Evolutionary conservation across 2,329 filamentous ascomycete species (phyloP), one percentile per base, ranked within the genome.

Genomic region (Metarhizium anisopliae): DNA sequence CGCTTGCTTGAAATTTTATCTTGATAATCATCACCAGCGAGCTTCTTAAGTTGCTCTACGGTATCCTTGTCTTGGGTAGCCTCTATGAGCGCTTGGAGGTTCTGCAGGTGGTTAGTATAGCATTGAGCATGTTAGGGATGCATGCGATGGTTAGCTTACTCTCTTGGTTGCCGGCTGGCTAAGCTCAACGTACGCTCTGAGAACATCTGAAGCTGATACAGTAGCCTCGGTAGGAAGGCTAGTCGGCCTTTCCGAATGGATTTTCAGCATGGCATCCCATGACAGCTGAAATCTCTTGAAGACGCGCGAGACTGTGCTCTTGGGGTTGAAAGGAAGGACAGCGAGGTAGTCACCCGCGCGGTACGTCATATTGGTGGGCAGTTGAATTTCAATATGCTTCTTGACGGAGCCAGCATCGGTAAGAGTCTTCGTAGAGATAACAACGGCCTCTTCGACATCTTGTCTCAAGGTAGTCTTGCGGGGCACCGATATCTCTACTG

Each of bases 301-400:
- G 0, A 81, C 86, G 8, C 86, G 77, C 4, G 77, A 75, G 2
- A 92, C 80, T 10, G 75, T 82, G 35, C 77, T 70, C 50, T 76
- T 76, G 1, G 83, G 82, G 66, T 93, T 93, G 35, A 89, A 70
- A 0, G 89, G 89, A 1, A 91, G 73, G 2, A 91, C 75, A 0
- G 86, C 85, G 0, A 93, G 77, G 66, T 94, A 93, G 65, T 93
- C 89, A 14, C 89, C 89, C 2, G 85, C 80, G 43, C 80, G 77
- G 69, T 92, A 93, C 0, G 76, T 78, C 74, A 83, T 77, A 52
- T 79, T 81, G 0, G 76, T 79, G 0, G 89, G 88, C 1, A 93
- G 75, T 58, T 82, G 79, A 38, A 91, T 82, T 59, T 83, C 82
- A 20, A 90, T 79, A 59, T 86, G 78, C 29, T 81, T 79, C 73